phyloP scores from a whole-genome alignment of 257 asterid genomes.

The Plantago ovata region DNA sequence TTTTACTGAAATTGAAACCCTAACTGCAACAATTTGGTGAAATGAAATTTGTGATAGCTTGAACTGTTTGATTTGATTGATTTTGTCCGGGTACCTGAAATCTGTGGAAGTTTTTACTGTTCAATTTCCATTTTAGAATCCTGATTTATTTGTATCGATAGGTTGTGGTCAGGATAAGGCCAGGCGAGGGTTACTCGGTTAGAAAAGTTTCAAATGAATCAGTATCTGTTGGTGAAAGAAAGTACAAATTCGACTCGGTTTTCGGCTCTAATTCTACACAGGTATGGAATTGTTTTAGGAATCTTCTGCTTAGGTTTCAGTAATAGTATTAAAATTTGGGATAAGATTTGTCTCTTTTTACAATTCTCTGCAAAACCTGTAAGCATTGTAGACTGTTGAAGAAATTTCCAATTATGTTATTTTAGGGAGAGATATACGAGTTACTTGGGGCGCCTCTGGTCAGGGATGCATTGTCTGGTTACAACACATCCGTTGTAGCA shows the following conservation, averaged over 20 bases:
- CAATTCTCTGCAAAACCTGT: neutral
- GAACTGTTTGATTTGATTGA: neutral
- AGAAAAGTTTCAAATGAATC: slow-evolving; percentile 62
- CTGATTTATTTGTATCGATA: slow-evolving; percentile 21
- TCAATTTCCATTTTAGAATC: neutral
- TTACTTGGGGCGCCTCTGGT: slow-evolving; percentile 74
- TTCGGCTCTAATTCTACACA: slow-evolving; percentile 67
- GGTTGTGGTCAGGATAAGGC: slow-evolving; percentile 87
- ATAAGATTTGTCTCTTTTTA: neutral
- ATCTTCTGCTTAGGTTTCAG: neutral
- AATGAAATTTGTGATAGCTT: no score
- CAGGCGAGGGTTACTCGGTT: slow-evolving; percentile 43
- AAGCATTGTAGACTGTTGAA: neutral
- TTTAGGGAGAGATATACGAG: slow-evolving; percentile 74
- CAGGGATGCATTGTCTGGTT: slow-evolving; percentile 85
- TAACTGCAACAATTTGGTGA: no score
- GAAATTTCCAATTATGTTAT: slow-evolving; percentile 12
- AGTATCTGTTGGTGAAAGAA: slow-evolving; percentile 50
- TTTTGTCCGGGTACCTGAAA: neutral
- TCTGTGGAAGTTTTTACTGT: neutral
- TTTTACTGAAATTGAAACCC: no score
- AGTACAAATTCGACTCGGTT: slow-evolving; percentile 65
- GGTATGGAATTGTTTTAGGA: slow-evolving; percentile 37
- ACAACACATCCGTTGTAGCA: slow-evolving; percentile 80
- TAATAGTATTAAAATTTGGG: no score